phyloP scores from a whole-genome alignment of 2,329 filamentous ascomycete genomes.

The Clarireedia paspali region DNA sequence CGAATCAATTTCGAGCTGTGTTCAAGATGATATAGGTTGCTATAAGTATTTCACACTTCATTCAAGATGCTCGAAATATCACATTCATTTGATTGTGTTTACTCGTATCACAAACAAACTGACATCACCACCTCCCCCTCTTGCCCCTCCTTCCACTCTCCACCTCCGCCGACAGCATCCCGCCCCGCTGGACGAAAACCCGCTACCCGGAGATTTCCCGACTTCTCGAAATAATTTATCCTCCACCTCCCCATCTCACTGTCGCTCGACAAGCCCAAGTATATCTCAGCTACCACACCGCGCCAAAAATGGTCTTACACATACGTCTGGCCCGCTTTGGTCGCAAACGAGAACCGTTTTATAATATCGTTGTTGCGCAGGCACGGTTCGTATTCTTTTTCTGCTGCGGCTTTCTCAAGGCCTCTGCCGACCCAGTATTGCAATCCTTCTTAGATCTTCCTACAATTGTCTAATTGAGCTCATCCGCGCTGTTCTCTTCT shows the following conservation, averaged over 20 bases:
- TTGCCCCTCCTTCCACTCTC: slow-evolving; percentile 3
- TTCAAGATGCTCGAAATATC: no score
- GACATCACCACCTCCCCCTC: neutral
- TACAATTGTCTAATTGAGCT: no score
- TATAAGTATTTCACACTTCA: no score
- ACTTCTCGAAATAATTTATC: slow-evolving; percentile 10
- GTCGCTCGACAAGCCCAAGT: neutral
- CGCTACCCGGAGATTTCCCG: slow-evolving; percentile 1
- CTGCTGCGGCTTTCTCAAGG: neutral
- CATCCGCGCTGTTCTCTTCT: no score
- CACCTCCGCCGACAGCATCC: neutral
- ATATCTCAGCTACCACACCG: neutral
- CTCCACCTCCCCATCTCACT: neutral
- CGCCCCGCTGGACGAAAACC: slow-evolving; percentile 8
- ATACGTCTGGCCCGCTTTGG: slow-evolving; percentile 93
- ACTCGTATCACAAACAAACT: neutral
- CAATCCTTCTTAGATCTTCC: no score
- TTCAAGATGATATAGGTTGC: no score
- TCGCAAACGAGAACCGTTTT: slow-evolving; percentile 79
- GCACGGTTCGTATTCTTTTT: slow-evolving; percentile 56
- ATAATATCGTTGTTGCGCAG: slow-evolving; percentile 95
- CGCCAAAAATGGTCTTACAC: slow-evolving; percentile 71
- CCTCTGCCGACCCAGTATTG: no score
- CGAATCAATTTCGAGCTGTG: no score
- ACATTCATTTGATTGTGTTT: no score